These are phyloP conservation scores for Moniliophthora roreri DNA, from an alignment of 1,284 basidiomycete species.

Conservation along the genomic window DNA sequence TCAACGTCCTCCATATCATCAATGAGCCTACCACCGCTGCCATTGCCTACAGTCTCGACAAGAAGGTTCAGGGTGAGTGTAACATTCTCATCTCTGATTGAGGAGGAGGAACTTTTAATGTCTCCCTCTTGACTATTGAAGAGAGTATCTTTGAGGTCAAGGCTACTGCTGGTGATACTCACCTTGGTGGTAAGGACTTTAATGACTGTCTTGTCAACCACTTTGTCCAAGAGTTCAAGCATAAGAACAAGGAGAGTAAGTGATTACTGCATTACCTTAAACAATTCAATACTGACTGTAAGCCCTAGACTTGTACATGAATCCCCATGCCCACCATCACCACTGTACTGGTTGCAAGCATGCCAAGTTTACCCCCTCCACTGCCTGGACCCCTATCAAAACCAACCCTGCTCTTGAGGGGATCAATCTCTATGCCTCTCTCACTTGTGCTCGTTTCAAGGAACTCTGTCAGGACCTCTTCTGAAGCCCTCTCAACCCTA, in stretches of 20 bases:
- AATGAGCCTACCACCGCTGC: slow-evolving; percentile 65
- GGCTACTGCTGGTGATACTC: slow-evolving; percentile 80
- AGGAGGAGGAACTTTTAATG: slow-evolving; percentile 84
- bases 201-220: slow-evolving; percentile 88
- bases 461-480: slow-evolving; percentile 98
- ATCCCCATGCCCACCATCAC: slow-evolving; percentile 95
- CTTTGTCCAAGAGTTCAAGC: slow-evolving; percentile 25
- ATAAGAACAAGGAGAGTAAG: slow-evolving; percentile 20
- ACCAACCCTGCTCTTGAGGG: slow-evolving; percentile 98
- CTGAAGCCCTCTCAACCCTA: slow-evolving; percentile 95
- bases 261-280: not conserved
- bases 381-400: slow-evolving; percentile 95
- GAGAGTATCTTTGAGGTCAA: slow-evolving; percentile 80
- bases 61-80: slow-evolving; percentile 67
- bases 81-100: slow-evolving; percentile 88
- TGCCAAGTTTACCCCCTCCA: slow-evolving; percentile 97
- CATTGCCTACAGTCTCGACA: slow-evolving; percentile 73
- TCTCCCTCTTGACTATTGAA: slow-evolving; percentile 75
- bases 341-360: slow-evolving; percentile 98
- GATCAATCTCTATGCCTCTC: slow-evolving; percentile 97
- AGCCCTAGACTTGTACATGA: slow-evolving; percentile 75
- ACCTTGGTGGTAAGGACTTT: slow-evolving; percentile 89
- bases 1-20: slow-evolving; percentile 70
- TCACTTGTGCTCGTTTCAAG: slow-evolving; percentile 99
- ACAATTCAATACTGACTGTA: not conserved